Conservation (phyloP, 352 stramenopile species). For the Pythium insidiosum region DNA sequence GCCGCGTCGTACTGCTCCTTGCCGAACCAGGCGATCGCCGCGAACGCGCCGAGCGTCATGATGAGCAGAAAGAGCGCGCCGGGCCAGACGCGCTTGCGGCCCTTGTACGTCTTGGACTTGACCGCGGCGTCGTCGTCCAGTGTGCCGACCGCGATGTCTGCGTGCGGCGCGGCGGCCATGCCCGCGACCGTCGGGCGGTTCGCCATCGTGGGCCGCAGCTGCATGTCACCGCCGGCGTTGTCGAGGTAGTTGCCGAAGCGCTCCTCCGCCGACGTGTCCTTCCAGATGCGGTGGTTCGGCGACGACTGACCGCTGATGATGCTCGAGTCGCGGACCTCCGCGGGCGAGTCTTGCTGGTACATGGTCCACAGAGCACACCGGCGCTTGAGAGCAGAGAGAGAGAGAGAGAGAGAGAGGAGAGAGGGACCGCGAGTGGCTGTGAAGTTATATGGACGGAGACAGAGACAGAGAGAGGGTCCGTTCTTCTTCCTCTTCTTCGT, state of each 20-base stretch:
- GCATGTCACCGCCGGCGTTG: constrained; percentile 18
- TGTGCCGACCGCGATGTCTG: constrained; percentile 70
- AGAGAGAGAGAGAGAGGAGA: no score
- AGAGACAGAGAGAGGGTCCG: no score
- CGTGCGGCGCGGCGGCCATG: constrained; percentile 21
- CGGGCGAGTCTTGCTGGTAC: constrained; percentile 3
- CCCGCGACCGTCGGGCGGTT: constrained; percentile 19
- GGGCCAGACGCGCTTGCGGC: constrained; percentile 72
- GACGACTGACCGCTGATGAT: constrained; percentile 3
- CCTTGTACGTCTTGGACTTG: constrained; percentile 29
- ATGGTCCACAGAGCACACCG: background rate
- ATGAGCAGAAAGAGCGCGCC: constrained; percentile 65
- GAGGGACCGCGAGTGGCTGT: no score
- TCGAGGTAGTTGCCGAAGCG: constrained; percentile 70
- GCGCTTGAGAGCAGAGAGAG: no score
- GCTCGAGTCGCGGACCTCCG: constrained; percentile 4
- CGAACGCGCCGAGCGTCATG: constrained; percentile 31
- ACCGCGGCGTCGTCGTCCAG: constrained; percentile 13
- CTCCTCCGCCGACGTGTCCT: constrained; percentile 62
- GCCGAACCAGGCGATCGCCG: constrained; percentile 59
- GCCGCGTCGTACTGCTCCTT: constrained; percentile 46
- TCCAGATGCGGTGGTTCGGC: constrained; percentile 45
- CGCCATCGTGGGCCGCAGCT: constrained; percentile 39
- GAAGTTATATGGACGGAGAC: no score
- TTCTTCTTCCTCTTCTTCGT: no score